Base-by-base conservation (phyloP, 495 filamentous ascomycete genomes). In the Penicillium malachiteum region DNA sequence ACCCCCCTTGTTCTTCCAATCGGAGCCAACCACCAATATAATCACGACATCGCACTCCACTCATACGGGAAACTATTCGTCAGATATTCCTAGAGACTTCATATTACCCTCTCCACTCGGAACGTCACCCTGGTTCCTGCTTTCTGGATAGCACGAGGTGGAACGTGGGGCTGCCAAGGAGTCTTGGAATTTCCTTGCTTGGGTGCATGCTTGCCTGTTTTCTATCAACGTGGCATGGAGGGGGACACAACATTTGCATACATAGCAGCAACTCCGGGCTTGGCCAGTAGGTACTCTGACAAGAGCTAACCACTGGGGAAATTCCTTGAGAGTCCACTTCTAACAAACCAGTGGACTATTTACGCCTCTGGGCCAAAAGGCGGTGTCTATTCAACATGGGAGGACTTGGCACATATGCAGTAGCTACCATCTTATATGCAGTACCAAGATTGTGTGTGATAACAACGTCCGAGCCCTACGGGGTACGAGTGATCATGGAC, bases 361-460 rank as follows among this genome's bases (percentile, higher is more conserved):
- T 4, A 4, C 21, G 21, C 21, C 4, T 26, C 30, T 53, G 49
- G 53, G 55, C 42, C 10, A 66, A 68, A 68, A 50, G 44, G 65
- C 65, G 65, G 65, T 68, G 65, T 64, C 63, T 62, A 43, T 53
- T 50, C 54, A 37, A 37, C 59, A 57, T 46, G 49, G 45, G 50
- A 35, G 33, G 48, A 34, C 65, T 66, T 68, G 65, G 63, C 65
- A 49, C 17, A 37, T 54, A 54, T 38, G 52, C 53, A 54, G 51
- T 55, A 50, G 49, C 55, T 58, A 59, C 58, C 49, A 46, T 46
- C 43, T 46, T 46, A 41, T 41, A 14, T 64, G 56, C 55, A 67
- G 56, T 38, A 58, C 54, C 40, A 52, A 54, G 44, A 52, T 41
- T 49, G 37, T 51, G 46, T 58, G 62, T 55, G 58, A 58, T 58